Evolutionary conservation across 2,329 filamentous ascomycete genomes (phyloP), one percentile per base, ranked within the genome.

Genomic region (Epichloe amarillans): DNA sequence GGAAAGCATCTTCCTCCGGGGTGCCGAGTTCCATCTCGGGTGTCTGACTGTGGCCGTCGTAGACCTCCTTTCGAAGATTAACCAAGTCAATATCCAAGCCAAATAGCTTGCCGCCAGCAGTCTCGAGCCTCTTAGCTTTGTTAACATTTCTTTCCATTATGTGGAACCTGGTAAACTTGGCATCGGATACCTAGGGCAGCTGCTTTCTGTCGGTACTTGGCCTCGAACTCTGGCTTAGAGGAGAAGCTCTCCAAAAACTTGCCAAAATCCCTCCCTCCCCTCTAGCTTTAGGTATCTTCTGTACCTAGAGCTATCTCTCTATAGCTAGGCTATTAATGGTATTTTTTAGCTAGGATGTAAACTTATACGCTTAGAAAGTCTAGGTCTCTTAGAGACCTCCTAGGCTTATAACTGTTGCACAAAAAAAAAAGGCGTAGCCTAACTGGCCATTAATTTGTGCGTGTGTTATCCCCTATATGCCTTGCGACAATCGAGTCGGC

Each of bases 1-100:
- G 54, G 10, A 52, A 50, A 2, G 54, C 51, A 48, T 57, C 55
- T 17, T 57, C 54, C 17, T 53, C 53, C 2, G 55, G 49, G 2
- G 55, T 55, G 14, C 55, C 54, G 49, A 57, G 56, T 15, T 55
- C 51, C 54, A 57, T 55, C 12, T 51, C 49, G 1, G 55, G 54
- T 8, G 50, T 56, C 4, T 54, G 55, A 23, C 37, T 57, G 6
- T 51, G 48, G 5, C 53, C 51, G 17, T 51, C 47, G 35, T 57
- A 57, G 3, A 55, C 50, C 39, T 57, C 55, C 38, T 56, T 57
- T 1, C 55, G 51, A 14, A 57, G 47, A 41, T 57, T 57, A 10
- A 56, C 55, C n/a, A 57, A 7, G 42, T 57, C 55, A 14, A 56
- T 41, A 3, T 57, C 54, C 14, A 57, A 19, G n/a, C 55, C 54